Evolutionary conservation across 2,329 filamentous ascomycete species (phyloP).

Genomic region (Fusarium proliferatum): DNA sequence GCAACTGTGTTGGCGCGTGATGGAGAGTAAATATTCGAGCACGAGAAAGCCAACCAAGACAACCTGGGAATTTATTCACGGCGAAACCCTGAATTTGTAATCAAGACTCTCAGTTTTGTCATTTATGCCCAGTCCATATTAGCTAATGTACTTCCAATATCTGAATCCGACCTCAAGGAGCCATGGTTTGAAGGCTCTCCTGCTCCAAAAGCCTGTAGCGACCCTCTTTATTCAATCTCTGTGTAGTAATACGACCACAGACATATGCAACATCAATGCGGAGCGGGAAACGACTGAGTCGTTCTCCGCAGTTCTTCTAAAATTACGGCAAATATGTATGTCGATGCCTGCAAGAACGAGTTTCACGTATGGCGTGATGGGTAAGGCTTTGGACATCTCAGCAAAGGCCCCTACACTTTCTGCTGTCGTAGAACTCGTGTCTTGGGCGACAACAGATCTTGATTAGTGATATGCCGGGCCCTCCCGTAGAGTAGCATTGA

Average conservation of each 20-base stretch:
- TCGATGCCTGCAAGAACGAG: neutral
- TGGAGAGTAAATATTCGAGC: neutral
- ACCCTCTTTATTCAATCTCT: conserved; percentile 32
- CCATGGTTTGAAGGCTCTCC: conserved; percentile 3
- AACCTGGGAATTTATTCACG: neutral
- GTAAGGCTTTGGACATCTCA: neutral
- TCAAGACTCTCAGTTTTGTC: neutral
- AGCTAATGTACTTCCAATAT: neutral
- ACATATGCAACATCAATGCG: neutral
- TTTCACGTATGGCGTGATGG: neutral
- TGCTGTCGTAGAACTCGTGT: too few species aligned
- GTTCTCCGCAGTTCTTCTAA: neutral
- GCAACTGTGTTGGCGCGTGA: rapidly evolving
- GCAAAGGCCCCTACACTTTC: neutral
- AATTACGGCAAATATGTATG: neutral
- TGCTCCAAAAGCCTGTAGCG: conserved; percentile 1
- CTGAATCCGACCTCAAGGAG: neutral
- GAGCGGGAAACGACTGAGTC: neutral
- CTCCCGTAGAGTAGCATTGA: neutral
- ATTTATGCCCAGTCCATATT: too few species aligned
- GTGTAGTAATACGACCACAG: conserved; percentile 53
- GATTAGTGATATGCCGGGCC: neutral
- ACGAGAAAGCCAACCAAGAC: neutral
- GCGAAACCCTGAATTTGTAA: too few species aligned
- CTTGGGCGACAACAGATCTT: neutral